Evolutionary conservation across 2,329 filamentous ascomycete genomes (phyloP).

Genomic region (Xylogone sp.): DNA sequence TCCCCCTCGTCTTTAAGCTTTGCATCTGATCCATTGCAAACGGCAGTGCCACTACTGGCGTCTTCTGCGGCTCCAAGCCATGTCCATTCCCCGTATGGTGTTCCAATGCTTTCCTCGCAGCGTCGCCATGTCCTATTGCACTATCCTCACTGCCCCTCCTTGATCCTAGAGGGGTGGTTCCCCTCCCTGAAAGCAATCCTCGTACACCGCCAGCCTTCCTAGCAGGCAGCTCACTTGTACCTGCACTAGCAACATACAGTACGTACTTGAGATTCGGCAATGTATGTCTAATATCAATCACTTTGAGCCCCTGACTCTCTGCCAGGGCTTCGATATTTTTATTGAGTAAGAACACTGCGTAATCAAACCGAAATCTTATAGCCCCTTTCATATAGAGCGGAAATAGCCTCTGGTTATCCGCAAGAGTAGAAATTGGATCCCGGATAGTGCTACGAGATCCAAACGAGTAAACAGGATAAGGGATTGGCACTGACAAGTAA

Average conservation of each 20-base stretch:
- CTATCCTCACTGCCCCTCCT: constrained; percentile 26
- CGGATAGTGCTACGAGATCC: constrained; percentile 73
- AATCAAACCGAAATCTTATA: constrained; percentile 88
- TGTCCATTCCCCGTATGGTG: constrained; percentile 9
- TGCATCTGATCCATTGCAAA: constrained; percentile 16
- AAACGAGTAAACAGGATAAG: constrained; percentile 71
- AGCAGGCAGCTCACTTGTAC: constrained; percentile 59
- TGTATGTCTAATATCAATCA: constrained; percentile 88
- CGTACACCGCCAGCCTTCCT: constrained; percentile 58
- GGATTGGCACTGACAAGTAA: constrained; percentile 74
- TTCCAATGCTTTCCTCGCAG: constrained; percentile 21
- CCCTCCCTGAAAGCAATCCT: constrained; percentile 48
- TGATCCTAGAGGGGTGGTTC: constrained; percentile 16
- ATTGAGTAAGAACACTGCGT: constrained; percentile 93
- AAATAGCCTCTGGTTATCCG: constrained; percentile 57
- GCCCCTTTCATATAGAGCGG: constrained; percentile 72
- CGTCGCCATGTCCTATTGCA: constrained; percentile 17
- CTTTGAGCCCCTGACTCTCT: constrained; percentile 64
- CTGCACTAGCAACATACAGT: constrained; percentile 83
- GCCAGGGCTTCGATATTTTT: constrained; percentile 80
- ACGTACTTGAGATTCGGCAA: constrained; percentile 92
- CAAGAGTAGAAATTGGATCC: constrained; percentile 65
- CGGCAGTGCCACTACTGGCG: constrained; percentile 5
- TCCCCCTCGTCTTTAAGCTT: constrained; percentile 28
- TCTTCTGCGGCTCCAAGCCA: constrained; percentile 4